Evolutionary conservation across 768 basidiomycete genomes (phyloP).

Genomic region (Lactifluus subvellereus): DNA sequence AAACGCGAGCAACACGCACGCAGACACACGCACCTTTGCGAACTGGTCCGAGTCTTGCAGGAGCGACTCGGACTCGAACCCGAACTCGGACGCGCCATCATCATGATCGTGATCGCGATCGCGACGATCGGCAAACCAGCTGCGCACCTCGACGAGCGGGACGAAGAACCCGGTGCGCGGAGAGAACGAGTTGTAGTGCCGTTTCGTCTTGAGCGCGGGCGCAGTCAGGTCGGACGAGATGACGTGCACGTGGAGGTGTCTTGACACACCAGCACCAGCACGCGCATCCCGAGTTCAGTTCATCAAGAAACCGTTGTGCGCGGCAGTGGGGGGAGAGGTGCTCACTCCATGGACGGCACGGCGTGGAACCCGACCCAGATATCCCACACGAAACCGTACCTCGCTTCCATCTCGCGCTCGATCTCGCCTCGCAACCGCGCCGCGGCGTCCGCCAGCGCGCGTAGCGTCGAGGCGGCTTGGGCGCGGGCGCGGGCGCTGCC

Average conservation of each 20-base stretch:
- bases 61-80: too few relatives aligned
- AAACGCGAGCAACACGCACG: neutral
- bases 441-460: slow-evolving; percentile 51
- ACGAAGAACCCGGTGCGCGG: slow-evolving; percentile 82
- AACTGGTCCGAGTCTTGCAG: slow-evolving; percentile 37
- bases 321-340: slow-evolving; percentile 16
- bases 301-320: too few relatives aligned
- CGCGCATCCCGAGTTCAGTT: too few relatives aligned
- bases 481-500: too few relatives aligned
- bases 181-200: slow-evolving; percentile 89
- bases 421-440: slow-evolving; percentile 52
- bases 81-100: too few relatives aligned
- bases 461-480: slow-evolving; percentile 35
- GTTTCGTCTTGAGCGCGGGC: slow-evolving; percentile 72
- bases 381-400: slow-evolving; percentile 70
- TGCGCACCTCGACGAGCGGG: slow-evolving; percentile 66
- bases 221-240: slow-evolving; percentile 74
- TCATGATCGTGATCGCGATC: slow-evolving; percentile 27
- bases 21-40: slow-evolving; percentile 37
- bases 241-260: slow-evolving; percentile 83
- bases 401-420: slow-evolving; percentile 69
- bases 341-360: slow-evolving; percentile 80
- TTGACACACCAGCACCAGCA: slow-evolving; percentile 26
- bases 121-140: slow-evolving; percentile 56
- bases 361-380: slow-evolving; percentile 84